Percentiles rank a stretch among this genome's conserved stretches.
phyloP scores from a whole-genome alignment of 2,329 filamentous ascomycete genomes.

The Seiridium unicorne region DNA sequence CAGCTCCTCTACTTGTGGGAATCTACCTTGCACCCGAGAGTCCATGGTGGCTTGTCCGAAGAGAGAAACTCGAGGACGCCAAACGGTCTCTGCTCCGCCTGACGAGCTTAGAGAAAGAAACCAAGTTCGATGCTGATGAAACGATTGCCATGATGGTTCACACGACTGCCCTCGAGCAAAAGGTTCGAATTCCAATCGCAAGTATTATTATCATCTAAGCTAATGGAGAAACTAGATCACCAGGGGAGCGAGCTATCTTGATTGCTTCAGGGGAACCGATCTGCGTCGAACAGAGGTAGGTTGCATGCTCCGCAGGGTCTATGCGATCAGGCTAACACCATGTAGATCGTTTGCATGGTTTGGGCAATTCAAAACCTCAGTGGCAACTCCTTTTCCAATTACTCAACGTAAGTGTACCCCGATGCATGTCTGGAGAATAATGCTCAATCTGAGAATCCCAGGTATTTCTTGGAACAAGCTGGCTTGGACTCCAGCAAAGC shows the following conservation, averaged over 20 bases:
- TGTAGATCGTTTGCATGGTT: slow-evolving; percentile 56
- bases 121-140: slow-evolving; percentile 77
- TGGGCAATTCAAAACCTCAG: slow-evolving; percentile 65
- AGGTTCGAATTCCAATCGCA: slow-evolving; percentile 16
- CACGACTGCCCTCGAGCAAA: slow-evolving; percentile 77
- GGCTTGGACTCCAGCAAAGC: slow-evolving; percentile 50
- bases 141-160: slow-evolving; percentile 92
- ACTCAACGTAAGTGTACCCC: slow-evolving; percentile 45
- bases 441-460: slow-evolving; percentile 18
- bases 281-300: slow-evolving; percentile 67
- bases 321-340: slow-evolving; percentile 17
- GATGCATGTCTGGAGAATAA: slow-evolving; percentile 16
- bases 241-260: slow-evolving; percentile 69
- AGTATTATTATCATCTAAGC: slow-evolving; percentile 16
- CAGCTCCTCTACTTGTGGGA: slow-evolving; percentile 62
- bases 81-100: slow-evolving; percentile 65
- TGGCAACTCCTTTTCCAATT: slow-evolving; percentile 64
- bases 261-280: slow-evolving; percentile 82
- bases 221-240: slow-evolving; percentile 48
- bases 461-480: slow-evolving; percentile 59
- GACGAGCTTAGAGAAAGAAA: slow-evolving; percentile 59
- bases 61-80: slow-evolving; percentile 62
- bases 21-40: slow-evolving; percentile 69
- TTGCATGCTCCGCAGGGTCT: slow-evolving; percentile 31
- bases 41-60: slow-evolving; percentile 75